These are phyloP conservation scores for Penicillium paradoxum DNA, from an alignment of 495 filamentous ascomycete genomes.

Conservation along the genomic window DNA sequence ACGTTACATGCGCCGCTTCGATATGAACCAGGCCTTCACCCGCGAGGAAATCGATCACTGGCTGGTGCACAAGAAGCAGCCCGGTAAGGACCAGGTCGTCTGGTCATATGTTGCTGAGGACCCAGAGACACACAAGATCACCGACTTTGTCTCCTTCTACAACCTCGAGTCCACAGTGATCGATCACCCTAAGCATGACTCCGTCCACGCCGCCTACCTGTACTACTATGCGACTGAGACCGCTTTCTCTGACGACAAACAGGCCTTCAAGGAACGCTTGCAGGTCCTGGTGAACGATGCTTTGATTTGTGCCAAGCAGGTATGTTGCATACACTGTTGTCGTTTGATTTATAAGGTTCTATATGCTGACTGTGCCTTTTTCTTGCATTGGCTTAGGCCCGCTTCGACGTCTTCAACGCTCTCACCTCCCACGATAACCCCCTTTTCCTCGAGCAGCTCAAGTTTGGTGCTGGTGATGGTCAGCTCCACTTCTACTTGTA, in stretches of 20 bases:
- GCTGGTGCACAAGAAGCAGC: slow-evolving; percentile 62
- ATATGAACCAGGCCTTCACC: slow-evolving; percentile 77
- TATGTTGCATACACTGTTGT: slow-evolving; percentile 17
- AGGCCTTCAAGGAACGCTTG: slow-evolving; percentile 64
- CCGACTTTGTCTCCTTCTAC: slow-evolving; percentile 96
- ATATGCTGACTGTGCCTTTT: neutral
- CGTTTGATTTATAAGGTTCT: too few species aligned
- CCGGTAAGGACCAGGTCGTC: slow-evolving; percentile 69
- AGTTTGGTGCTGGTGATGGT: slow-evolving; percentile 90
- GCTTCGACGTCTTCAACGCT: slow-evolving; percentile 96
- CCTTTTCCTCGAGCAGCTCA: slow-evolving; percentile 85
- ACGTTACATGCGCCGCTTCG: slow-evolving; percentile 72
- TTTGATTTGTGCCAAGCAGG: slow-evolving; percentile 78
- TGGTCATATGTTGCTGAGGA: slow-evolving; percentile 91
- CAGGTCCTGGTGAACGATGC: slow-evolving; percentile 78
- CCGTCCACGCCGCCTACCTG: slow-evolving; percentile 82
- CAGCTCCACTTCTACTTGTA: slow-evolving; percentile 94
- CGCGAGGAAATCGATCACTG: slow-evolving; percentile 81
- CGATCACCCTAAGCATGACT: slow-evolving; percentile 65
- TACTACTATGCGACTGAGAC: slow-evolving; percentile 93
- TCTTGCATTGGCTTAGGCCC: slow-evolving; percentile 41
- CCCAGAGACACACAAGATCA: slow-evolving; percentile 69
- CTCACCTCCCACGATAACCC: slow-evolving; percentile 89
- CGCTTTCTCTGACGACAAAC: slow-evolving; percentile 57
- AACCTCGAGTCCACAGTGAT: slow-evolving; percentile 90